These are phyloP conservation scores for Acacia pycnantha DNA, from an alignment of 331 rosid genomes.

Conservation along the genomic window DNA sequence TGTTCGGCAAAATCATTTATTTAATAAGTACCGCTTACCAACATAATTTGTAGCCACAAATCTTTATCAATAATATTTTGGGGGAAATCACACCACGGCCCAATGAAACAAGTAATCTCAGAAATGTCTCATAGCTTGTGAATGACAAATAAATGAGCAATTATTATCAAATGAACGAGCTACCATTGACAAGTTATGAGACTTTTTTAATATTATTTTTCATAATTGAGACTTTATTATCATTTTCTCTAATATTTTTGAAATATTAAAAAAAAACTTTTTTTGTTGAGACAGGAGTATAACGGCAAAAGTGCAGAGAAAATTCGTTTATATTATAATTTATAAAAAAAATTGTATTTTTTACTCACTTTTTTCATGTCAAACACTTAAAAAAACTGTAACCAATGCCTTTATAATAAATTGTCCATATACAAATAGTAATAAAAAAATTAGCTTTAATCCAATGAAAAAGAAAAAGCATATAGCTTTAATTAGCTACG, in stretches of 20 bases:
- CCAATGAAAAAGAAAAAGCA: not conserved
- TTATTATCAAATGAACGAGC: too few species aligned
- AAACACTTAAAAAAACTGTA: not conserved
- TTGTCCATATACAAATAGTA: not conserved
- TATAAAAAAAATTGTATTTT: not conserved
- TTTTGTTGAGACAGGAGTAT: not conserved
- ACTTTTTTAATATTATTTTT: too few species aligned
- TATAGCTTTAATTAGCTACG: not conserved
- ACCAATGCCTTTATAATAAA: not conserved
- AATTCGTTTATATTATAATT: not conserved
- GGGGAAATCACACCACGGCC: too few species aligned
- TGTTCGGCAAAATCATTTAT: not conserved
- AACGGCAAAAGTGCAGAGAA: not conserved
- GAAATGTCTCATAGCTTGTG: too few species aligned
- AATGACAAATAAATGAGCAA: too few species aligned
- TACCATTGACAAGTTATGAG: too few species aligned
- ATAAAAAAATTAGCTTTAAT: not conserved
- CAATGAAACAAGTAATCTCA: too few species aligned
- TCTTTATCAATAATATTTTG: not conserved
- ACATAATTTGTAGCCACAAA: not conserved
- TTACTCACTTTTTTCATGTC: not conserved
- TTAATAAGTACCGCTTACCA: not conserved
- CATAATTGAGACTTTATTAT: too few species aligned
- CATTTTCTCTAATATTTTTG: too few species aligned
- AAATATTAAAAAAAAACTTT: too few species aligned